Base-by-base conservation (phyloP, 345 rosid species). In the Salix brachista region DNA sequence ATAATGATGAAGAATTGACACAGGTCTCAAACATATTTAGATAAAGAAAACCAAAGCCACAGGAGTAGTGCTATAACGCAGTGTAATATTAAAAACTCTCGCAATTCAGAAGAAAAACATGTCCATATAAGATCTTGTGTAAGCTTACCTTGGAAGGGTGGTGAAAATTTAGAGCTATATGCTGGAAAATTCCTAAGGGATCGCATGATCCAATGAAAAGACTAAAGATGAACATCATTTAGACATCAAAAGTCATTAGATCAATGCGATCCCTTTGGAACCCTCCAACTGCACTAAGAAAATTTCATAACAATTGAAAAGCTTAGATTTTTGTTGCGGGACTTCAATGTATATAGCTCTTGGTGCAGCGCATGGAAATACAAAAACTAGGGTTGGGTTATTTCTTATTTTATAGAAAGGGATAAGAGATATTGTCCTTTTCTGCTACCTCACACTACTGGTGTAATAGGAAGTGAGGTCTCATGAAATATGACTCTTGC, bases 191-290 rank as follows among this genome's bases (percentile, higher is more conserved):
- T 88, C 91, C 89, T 2, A 86, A 89, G 90, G 87, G 92, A 87
- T 87, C 75, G 90, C 92, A 89, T 89, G 90, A 84, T 89, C 90
- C 60, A 78, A 83, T 54, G 39, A 81, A 77, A n/a, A 21, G 36
- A 52, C 65, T 18, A 17, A 42, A 67, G 41, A 37, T 61, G 10
- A 39, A 52, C 34, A 58, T 37, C 61, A 42, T 68, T 39, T 42
- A 52, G 64, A 16, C 19, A 67, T 3, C 37, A 17, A 8, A 4
- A 3, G 23, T 30, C 80, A 82, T 83, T 70, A 81, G 88, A 89
- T 87, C 92, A 89, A 89, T 89, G 92, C 92, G 90, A 89, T 89
- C 92, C 92, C 92, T 89, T 89, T 86, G 92, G 92, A 89, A 80
- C 79, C 75, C 74, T 80, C 89, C 88, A 89, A 54, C 85, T 80